Base-by-base conservation (phyloP, 768 basidiomycete species). In the Phylloporus rhodoxanthus region DNA sequence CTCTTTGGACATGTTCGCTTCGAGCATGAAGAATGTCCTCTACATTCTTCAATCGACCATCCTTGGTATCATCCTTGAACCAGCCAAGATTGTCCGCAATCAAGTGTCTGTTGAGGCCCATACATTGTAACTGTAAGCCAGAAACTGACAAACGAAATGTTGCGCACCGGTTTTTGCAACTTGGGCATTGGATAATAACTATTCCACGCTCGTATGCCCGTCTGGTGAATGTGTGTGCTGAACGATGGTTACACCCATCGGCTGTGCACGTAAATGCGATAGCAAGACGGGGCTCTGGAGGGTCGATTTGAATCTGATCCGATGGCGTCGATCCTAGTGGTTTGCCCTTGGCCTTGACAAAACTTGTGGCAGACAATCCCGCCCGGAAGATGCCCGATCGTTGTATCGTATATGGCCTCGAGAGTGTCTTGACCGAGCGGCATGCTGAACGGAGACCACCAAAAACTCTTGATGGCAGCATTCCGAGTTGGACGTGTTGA, bases 11-110 rank as follows among this genome's bases (percentile, higher is more conserved):
- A 39, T 68, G 73, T 70, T 97, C 92, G 1, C 95, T 95, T 46
- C 83, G 85, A 0, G 77, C 82, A 29, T 72, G 74, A 51, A 96
- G 68, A 13, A 97, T 67, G 51, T 92, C 88, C 65, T 97, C 95
- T 4, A 98, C 72, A 1, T 87, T 96, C 48, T 73, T 78, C 21
- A 86, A 67, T 51, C 79, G 82, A 5, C 88, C 89, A 5, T 81
- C 81, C 52, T 81, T 69, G 5, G 86, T 91, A 52, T 72, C 77
- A 25, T 92, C 89, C 59, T 89, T 84, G 72, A 95, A 95, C 92
- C 92, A 95, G 1, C 87, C 87, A 11, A 95, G 69, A 59, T 95
- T 84, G 62, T 95, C 92, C 4, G 92, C 92, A 56, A 92, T 90
- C 9, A 93, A 70, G 66, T 91, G 87, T 26, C 87, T 90, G 53